Conservation (phyloP, 805 yeast genomes). For the Pichia californica region DNA sequence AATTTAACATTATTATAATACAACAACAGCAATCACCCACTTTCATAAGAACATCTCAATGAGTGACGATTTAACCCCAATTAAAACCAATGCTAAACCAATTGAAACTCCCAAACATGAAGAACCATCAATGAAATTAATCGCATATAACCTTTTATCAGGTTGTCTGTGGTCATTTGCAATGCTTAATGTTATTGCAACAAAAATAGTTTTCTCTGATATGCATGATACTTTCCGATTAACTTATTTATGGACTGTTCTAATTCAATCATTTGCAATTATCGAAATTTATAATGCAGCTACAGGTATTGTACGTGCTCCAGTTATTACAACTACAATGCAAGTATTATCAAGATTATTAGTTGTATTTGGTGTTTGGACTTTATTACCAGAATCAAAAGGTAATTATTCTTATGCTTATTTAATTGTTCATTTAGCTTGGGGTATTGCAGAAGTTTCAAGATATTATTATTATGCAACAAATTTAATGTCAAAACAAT, state of each 20-base stretch:
- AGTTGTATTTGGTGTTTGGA: conserved; percentile 77
- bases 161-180: conserved; percentile 30
- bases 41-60: too few relatives aligned
- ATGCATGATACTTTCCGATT: conserved; percentile 40
- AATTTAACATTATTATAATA: too few relatives aligned
- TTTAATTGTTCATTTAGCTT: conserved; percentile 64
- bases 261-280: conserved; percentile 72
- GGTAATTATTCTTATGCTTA: conserved; percentile 56
- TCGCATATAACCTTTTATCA: conserved; percentile 27
- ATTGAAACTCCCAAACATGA: not conserved
- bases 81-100: not conserved
- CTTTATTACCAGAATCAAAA: conserved; percentile 64
- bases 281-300: conserved; percentile 76
- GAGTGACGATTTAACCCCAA: not conserved
- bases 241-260: conserved; percentile 51
- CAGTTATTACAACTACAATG: conserved; percentile 72
- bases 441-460: conserved; percentile 93
- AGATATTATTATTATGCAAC: conserved; percentile 85
- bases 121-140: conserved; percentile 23
- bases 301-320: conserved; percentile 78
- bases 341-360: conserved; percentile 84
- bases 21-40: too few relatives aligned
- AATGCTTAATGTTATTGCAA: conserved; percentile 22
- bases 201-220: conserved; percentile 35
- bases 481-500: conserved; percentile 33